These are phyloP conservation scores for Ziziphus jujuba DNA, from an alignment of 306 rosid genomes.

Conservation along the genomic window DNA sequence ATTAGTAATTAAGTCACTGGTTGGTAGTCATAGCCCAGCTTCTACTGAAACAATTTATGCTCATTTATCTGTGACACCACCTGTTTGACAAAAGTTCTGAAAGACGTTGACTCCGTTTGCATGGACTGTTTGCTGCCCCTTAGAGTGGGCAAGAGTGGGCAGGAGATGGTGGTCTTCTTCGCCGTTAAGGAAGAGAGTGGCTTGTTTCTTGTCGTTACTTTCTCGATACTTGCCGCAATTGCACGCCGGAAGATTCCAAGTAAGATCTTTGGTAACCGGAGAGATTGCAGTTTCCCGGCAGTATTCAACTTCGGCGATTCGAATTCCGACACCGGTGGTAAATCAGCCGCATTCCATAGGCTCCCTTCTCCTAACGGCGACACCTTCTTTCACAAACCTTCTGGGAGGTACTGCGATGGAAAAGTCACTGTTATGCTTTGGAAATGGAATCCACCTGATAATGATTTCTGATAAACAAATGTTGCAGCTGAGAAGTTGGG, in stretches of 20 bases:
- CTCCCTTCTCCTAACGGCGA: conserved; percentile 26
- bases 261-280: neutral
- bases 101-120: neutral
- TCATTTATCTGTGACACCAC: neutral
- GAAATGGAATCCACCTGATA: neutral
- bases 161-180: conserved; percentile 17
- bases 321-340: conserved; percentile 27
- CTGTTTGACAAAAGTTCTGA: conserved; percentile 10
- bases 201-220: neutral
- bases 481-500: conserved; percentile 32
- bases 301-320: conserved; percentile 37
- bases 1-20: too few relatives aligned
- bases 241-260: conserved; percentile 1
- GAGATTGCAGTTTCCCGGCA: conserved; percentile 22
- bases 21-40: neutral
- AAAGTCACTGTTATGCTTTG: neutral
- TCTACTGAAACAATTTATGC: neutral
- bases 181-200: conserved; percentile 3
- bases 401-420: conserved; percentile 36
- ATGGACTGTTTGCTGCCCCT: conserved; percentile 17
- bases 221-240: conserved; percentile 2
- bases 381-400: conserved; percentile 29
- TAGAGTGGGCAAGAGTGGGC: neutral
- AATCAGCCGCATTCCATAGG: conserved; percentile 25
- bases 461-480: neutral